phyloP scores from a whole-genome alignment of 2,329 filamentous ascomycete species.

The Diaporthe caulivora region DNA sequence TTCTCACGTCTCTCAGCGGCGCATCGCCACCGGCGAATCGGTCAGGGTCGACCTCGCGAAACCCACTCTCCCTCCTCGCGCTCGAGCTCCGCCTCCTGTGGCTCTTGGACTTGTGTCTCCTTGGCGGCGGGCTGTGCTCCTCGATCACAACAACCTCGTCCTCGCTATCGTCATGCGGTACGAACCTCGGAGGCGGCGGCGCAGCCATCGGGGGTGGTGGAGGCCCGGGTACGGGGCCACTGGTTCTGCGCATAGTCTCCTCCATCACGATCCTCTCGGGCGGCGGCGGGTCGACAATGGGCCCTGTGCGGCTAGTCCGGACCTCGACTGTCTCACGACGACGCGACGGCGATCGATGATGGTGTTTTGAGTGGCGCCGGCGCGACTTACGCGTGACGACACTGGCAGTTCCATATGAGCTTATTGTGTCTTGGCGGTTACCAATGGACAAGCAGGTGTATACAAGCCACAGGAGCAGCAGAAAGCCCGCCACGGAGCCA shows the following conservation, averaged over 20 bases:
- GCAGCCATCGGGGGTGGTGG: slow-evolving; percentile 33
- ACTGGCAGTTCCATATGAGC: slow-evolving; percentile 43
- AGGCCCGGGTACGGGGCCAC: slow-evolving; percentile 35
- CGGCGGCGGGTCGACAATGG: slow-evolving; percentile 9
- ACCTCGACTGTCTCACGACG: slow-evolving; percentile 48
- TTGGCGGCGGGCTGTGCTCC: slow-evolving; percentile 47
- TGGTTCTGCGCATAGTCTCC: slow-evolving; percentile 43
- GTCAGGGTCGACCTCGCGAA: slow-evolving; percentile 49
- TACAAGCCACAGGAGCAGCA: slow-evolving; percentile 50
- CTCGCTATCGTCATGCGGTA: slow-evolving; percentile 42
- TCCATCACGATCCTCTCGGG: slow-evolving; percentile 47
- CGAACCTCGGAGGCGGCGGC: slow-evolving; percentile 30
- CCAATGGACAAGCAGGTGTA: slow-evolving; percentile 50
- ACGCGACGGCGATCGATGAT: slow-evolving; percentile 38
- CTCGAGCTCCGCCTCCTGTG: slow-evolving; percentile 42
- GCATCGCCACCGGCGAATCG: slow-evolving; percentile 48
- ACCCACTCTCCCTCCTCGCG: slow-evolving; percentile 45
- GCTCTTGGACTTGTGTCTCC: slow-evolving; percentile 43
- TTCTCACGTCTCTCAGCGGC: slow-evolving; percentile 48
- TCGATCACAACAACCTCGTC: slow-evolving; percentile 53
- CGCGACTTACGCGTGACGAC: slow-evolving; percentile 43
- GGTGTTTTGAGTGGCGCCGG: slow-evolving; percentile 40
- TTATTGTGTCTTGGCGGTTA: slow-evolving; percentile 40
- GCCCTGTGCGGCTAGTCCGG: slow-evolving; percentile 33
- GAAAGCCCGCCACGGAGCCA: slow-evolving; percentile 58